Base-by-base conservation (phyloP, 1,139 yeast species). In the Kodamaea sp. region DNA sequence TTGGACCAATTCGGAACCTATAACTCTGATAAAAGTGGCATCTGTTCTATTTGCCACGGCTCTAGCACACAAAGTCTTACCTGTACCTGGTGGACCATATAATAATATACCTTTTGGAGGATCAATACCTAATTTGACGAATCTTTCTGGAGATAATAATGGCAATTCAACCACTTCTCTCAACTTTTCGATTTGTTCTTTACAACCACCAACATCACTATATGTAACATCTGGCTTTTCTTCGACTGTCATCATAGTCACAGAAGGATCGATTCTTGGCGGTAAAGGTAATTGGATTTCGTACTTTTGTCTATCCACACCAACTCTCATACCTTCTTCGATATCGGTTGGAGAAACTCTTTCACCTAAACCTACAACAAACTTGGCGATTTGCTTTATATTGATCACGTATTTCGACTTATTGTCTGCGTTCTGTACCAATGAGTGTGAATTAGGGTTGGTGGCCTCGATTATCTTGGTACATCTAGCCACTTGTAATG, bases 161-260 rank as follows among this genome's bases (percentile, higher is more conserved):
- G 98, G 98, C 59, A 92, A 73, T 64, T 92, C 98, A 28, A 92
- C 98, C 52, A 92, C 98, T 65, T 92, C 98, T 60, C 98, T 78
- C 52, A 92, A 75, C 67, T 92, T 92, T 61, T 92, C 98, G 58
- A 92, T 90, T 64, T 92, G 98, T 45, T 92, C 97, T 68, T 92
- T 92, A 63, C 96, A 88, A 24, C 98, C 98, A 54, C 98, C 98
- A 44, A 92, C 92, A 62, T 92, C 98, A 47, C 85, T 78, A 58
- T 84, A 84, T 8, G 94, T 84, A 28, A 84, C 92, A 64, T 84
- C 94, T 11, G 98, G 98, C 64, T 92, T 92, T 62, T 92, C 98
- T 63, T 92, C 98, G 38, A 92, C 98, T 1, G 97, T 90, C 98
- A 92, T 92, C 98, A 92, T 92, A n/a, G 98, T 92, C 39, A 92